phyloP scores from a whole-genome alignment of 768 basidiomycete genomes.

The Rhodotorula sphaerocarpa region DNA sequence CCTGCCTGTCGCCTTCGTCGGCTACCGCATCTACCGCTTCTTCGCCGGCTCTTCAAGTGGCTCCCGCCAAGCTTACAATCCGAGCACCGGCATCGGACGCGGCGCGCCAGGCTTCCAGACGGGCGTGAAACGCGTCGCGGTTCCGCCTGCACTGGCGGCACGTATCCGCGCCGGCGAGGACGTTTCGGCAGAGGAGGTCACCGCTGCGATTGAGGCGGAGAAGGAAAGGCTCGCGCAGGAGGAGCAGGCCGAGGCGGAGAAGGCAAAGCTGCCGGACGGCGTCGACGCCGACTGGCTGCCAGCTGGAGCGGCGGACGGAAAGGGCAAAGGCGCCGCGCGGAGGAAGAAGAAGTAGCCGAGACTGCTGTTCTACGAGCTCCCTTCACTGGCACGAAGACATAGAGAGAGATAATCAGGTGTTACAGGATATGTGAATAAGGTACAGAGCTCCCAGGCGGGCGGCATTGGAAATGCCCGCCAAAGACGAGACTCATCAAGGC shows the following conservation, averaged over 20 bases:
- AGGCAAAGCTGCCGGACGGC: slow-evolving; percentile 2
- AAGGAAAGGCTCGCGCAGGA: slow-evolving; percentile 15
- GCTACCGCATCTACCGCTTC: slow-evolving; percentile 13
- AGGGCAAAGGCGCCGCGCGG: slow-evolving; percentile 1
- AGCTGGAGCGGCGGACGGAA: background rate
- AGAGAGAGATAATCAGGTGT: too few species aligned
- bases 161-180: slow-evolving; percentile 34
- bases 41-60: too few species aligned
- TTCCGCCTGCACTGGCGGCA: slow-evolving; percentile 23
- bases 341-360: slow-evolving; percentile 6
- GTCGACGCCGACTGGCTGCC: slow-evolving; percentile 26
- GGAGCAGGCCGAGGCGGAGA: slow-evolving; percentile 1
- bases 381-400: too few species aligned
- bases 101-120: slow-evolving; percentile 34
- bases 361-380: too few species aligned
- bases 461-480: too few species aligned
- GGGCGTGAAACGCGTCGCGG: slow-evolving; percentile 16
- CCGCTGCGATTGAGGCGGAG: slow-evolving; percentile 23
- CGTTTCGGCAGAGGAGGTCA: slow-evolving; percentile 32
- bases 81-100: slow-evolving; percentile 21
- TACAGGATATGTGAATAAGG: too few species aligned
- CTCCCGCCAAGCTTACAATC: background rate
- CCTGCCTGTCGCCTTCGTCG: slow-evolving; percentile 22
- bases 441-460: too few species aligned
- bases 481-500: too few species aligned